Base-by-base conservation (phyloP, 257 asterid species). In the Forsythia viridissima region DNA sequence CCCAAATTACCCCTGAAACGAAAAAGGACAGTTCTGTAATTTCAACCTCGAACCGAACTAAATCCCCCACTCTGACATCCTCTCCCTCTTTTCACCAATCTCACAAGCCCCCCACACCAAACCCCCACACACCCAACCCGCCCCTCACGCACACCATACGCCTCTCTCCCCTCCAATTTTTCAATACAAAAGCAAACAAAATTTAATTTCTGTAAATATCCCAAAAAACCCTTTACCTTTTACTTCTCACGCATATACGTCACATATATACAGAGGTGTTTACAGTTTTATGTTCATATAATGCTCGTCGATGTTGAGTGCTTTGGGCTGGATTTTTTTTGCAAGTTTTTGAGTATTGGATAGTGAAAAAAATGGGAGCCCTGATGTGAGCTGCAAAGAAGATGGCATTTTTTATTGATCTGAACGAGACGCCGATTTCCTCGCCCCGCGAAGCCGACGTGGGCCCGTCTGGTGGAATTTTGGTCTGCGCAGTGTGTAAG, bases 361-460 rank as follows among this genome's bases (percentile, higher is more conserved):
- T 40, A 12, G 77, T 43, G 77, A 73, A n/a, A 66, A 20, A 70
- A 61, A 24, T 3, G 79, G 80, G 78, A 74, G 73, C 79, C 82
- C 87, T 74, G 86, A 74, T 76, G 79, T 66, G 73, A 77, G 77
- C 71, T 34, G 21, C 72, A 42, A 81, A 79, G 42, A 69, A 71
- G 18, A 85, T 88, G 85, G 90, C 92, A 39, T 87, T 91, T 11
- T 85, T 76, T 13, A 91, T 93, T 72, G 98, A 93, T 83, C 92
- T 93, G 15, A 93, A 93, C 83, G 94, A 91, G 79, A 61, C 89
- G 77, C 98, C 98, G 52, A 74, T 84, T 1, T 40, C 92, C 43
- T 93, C 98, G 8, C 96, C 97, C 0, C 89, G 97, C 0, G 94
- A 87, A 75, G 79, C 87, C 18, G 81, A 18, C 88, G 82, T 42